Evolutionary conservation across 441 rosid genomes (phyloP).

Genomic region (Geranium incanum): DNA sequence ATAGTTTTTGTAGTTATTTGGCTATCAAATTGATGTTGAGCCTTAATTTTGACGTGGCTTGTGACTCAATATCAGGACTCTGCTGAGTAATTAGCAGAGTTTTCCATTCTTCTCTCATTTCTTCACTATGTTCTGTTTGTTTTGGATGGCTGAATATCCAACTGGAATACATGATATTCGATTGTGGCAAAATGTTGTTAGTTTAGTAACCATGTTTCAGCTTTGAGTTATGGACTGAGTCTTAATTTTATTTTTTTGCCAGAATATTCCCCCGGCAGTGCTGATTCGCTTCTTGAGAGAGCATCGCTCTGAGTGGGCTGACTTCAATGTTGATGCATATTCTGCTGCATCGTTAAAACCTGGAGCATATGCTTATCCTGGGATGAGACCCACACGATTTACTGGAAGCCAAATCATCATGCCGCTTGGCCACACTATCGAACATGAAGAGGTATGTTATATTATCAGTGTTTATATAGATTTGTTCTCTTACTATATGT

Average conservation of each 20-base stretch:
- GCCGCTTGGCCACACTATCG: conserved; percentile 96
- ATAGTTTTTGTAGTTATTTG: too few species aligned
- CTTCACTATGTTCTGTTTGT: too few species aligned
- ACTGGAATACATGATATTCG: too few species aligned
- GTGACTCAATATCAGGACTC: too few species aligned
- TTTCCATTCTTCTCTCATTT: too few species aligned
- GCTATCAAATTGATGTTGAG: too few species aligned
- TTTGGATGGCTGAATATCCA: too few species aligned
- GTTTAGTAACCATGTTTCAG: too few species aligned
- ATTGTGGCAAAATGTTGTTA: too few species aligned
- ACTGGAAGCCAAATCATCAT: conserved; percentile 90
- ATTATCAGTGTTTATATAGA: conserved; percentile 2
- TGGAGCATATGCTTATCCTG: conserved; percentile 72
- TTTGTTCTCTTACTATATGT: not conserved
- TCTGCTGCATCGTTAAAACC: conserved; percentile 78
- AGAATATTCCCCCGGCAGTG: conserved; percentile 95
- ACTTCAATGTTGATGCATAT: conserved; percentile 92
- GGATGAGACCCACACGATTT: conserved; percentile 84
- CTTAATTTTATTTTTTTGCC: conserved; percentile 15
- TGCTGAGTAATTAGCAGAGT: too few species aligned
- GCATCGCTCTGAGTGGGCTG: conserved; percentile 99
- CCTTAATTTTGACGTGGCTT: too few species aligned
- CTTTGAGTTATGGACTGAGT: too few species aligned
- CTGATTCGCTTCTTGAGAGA: conserved; percentile 87
- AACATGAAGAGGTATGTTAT: conserved; percentile 76